These are phyloP conservation scores for Annona squamosa DNA, from an alignment of 164 flowering plant genomes.

Conservation along the genomic window DNA sequence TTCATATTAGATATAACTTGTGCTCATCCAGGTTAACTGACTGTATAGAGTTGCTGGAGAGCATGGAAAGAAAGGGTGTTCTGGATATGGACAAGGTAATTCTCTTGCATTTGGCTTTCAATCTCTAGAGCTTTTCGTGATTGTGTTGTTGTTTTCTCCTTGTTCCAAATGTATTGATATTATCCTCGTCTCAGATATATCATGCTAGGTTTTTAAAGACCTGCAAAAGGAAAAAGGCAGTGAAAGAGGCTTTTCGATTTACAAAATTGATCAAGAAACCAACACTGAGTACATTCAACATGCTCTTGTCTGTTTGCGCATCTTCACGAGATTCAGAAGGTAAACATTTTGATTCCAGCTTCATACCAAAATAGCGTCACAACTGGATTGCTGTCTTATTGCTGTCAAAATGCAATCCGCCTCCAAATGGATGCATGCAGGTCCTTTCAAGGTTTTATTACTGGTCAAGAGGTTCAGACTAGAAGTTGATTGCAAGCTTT, in stretches of 20 bases:
- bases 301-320: constrained; percentile 93
- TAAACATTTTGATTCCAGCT: constrained; percentile 18
- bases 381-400: not conserved
- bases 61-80: constrained; percentile 53
- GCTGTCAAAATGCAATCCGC: not conserved
- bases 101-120: constrained; percentile 4
- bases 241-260: constrained; percentile 74
- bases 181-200: constrained; percentile 50
- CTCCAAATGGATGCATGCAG: constrained; percentile 27
- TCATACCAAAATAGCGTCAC: not conserved
- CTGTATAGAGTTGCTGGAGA: constrained; percentile 67
- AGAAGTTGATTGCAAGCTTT: constrained; percentile 86
- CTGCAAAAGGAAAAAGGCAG: constrained; percentile 71
- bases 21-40: constrained; percentile 51
- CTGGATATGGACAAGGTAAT: constrained; percentile 80
- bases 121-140: not conserved
- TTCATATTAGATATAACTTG: constrained; percentile 5
- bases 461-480: constrained; percentile 66
- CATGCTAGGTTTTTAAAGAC: constrained; percentile 57
- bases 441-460: constrained; percentile 66
- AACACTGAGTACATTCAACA: constrained; percentile 86
- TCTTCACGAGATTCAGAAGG: constrained; percentile 80
- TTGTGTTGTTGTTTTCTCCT: not conserved
- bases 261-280: constrained; percentile 60
- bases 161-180: constrained; percentile 5